These are phyloP conservation scores for Metschnikowia rubicola DNA, from an alignment of 805 yeast species.

Conservation along the genomic window DNA sequence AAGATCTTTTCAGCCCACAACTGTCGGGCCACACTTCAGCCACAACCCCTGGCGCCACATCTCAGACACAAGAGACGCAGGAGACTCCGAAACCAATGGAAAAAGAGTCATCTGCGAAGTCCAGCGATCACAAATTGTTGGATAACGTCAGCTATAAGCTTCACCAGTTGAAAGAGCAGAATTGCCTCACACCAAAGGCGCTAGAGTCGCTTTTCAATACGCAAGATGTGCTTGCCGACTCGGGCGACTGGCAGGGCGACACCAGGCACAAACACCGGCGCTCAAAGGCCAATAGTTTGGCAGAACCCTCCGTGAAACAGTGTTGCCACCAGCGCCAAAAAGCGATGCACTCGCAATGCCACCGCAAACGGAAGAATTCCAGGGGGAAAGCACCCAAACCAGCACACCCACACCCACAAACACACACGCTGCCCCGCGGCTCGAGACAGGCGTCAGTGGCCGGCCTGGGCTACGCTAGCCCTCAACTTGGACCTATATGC, in stretches of 20 bases:
- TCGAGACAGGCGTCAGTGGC: not conserved
- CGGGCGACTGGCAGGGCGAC: conserved; percentile 4
- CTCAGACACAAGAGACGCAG: not conserved
- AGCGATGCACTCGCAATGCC: conserved; percentile 5
- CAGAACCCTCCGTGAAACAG: not conserved
- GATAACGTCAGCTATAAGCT: conserved; percentile 18
- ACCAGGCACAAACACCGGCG: conserved; percentile 4
- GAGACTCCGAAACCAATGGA: not conserved
- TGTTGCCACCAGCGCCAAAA: conserved; percentile 1
- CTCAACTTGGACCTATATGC: not conserved
- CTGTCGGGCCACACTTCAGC: conserved; percentile 8
- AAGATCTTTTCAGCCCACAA: conserved; percentile 12
- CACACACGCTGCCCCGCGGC: not conserved
- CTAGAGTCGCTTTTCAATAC: conserved; percentile 30
- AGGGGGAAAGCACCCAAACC: conserved; percentile 47
- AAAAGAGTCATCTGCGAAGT: not conserved
- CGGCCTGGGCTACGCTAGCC: not conserved
- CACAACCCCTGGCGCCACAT: conserved; percentile 9
- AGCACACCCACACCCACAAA: not conserved
- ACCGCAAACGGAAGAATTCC: conserved; percentile 1
- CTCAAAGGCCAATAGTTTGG: not conserved
- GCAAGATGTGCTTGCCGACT: conserved; percentile 25
- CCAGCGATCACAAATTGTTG: conserved; percentile 7
- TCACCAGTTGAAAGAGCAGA: conserved; percentile 15
- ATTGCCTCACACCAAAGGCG: conserved; percentile 22